Conservation (phyloP, 371 early-diverging fungal genomes). For the Haplosporangium sp. region DNA sequence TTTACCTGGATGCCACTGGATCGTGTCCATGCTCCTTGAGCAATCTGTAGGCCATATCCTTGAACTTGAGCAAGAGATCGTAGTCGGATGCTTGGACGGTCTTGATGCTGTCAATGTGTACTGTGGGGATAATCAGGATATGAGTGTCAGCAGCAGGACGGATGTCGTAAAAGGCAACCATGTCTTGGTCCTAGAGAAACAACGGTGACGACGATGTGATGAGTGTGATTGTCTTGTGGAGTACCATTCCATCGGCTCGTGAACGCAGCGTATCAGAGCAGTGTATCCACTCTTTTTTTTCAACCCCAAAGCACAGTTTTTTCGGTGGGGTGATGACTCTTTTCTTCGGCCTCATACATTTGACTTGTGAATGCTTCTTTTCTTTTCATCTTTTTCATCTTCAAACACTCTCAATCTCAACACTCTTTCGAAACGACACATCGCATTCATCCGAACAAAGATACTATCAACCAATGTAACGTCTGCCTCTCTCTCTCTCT, state of each 20-base stretch:
- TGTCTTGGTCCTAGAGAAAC: conserved; percentile 16
- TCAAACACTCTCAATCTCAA: too few species aligned
- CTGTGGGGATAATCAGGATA: conserved; percentile 28
- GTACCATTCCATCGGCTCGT: too few species aligned
- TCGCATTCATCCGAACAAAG: neutral
- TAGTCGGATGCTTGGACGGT: conserved; percentile 11
- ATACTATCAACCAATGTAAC: neutral
- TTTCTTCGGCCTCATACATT: too few species aligned
- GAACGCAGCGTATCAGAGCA: too few species aligned
- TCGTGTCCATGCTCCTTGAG: conserved; percentile 19
- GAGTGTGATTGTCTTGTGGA: too few species aligned
- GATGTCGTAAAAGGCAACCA: conserved; percentile 31
- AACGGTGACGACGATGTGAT: too few species aligned
- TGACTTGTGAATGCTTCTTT: too few species aligned
- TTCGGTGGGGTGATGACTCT: too few species aligned
- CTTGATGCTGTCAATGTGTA: conserved; percentile 28
- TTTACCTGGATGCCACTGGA: conserved; percentile 11
- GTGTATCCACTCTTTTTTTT: too few species aligned
- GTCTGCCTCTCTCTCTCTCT: neutral
- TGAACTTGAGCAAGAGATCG: conserved; percentile 22
- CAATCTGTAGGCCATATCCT: conserved; percentile 25
- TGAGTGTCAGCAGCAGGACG: conserved; percentile 37
- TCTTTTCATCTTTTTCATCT: too few species aligned
- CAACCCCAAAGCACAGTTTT: too few species aligned
- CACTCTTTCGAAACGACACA: too few species aligned